These are phyloP conservation scores for Trebouxia sp. DNA, from an alignment of 139 green algal species.

Conservation along the genomic window DNA sequence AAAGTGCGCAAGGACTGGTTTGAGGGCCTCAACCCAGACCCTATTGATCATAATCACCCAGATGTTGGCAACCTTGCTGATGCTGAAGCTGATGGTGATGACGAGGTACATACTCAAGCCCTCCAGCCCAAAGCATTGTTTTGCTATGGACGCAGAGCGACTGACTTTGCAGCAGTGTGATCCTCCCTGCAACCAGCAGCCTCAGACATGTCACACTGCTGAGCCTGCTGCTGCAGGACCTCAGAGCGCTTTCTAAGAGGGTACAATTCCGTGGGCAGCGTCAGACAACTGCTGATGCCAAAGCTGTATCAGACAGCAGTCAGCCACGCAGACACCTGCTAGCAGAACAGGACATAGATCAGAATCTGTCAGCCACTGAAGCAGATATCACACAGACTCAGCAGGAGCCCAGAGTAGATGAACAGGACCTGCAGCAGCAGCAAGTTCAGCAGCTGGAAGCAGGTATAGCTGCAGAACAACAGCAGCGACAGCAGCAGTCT, in stretches of 20 bases:
- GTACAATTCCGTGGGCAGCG: background rate
- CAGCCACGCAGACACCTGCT: background rate
- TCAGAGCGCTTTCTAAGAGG: background rate
- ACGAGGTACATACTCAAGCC: background rate
- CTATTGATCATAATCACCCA: constrained; percentile 83
- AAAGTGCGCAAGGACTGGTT: constrained; percentile 84
- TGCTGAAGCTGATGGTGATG: background rate
- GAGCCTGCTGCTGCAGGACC: constrained; percentile 26
- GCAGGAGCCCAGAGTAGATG: constrained; percentile 12
- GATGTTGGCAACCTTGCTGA: constrained; percentile 65
- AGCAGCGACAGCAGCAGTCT: background rate
- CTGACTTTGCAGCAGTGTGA: too few relatives aligned
- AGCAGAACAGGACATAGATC: background rate
- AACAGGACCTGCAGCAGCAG: constrained; percentile 36
- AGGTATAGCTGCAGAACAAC: background rate
- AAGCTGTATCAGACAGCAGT: background rate
- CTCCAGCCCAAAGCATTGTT: too few relatives aligned
- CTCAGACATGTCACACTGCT: background rate
- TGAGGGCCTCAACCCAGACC: constrained; percentile 81
- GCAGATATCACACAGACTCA: background rate
- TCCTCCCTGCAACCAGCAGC: too few relatives aligned
- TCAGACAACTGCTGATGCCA: background rate
- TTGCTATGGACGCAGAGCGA: too few relatives aligned
- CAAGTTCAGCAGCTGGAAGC: constrained; percentile 32
- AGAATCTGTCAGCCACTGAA: background rate